Conservation (phyloP, 306 rosid species). For the Casuarina glauca region DNA sequence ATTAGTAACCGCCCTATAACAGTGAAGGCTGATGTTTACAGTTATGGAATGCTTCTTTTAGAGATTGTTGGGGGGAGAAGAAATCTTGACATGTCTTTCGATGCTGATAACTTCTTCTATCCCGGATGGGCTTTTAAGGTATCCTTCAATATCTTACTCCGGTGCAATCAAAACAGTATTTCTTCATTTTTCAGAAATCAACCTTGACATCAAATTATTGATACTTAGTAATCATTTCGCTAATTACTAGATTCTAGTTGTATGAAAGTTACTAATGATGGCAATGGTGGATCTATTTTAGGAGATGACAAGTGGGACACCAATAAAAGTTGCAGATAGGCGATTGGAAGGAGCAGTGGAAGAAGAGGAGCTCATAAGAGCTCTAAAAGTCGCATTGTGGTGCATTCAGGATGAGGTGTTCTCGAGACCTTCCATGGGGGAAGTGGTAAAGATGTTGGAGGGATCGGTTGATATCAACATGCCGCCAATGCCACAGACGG, state of each 20-base stretch:
- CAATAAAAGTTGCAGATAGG: conserved; percentile 71
- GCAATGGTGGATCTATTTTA: conserved; percentile 28
- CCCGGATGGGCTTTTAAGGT: conserved; percentile 99
- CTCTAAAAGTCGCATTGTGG: conserved; percentile 84
- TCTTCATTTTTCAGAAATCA: conserved; percentile 4
- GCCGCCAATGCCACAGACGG: conserved; percentile 97
- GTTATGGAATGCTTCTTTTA: conserved; percentile 91
- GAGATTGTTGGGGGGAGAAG: conserved; percentile 96
- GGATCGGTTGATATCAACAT: conserved; percentile 53
- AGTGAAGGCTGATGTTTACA: conserved; percentile 93
- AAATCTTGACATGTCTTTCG: conserved; percentile 86
- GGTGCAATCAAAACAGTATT: not conserved
- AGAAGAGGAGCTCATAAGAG: conserved; percentile 65
- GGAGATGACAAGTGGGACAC: conserved; percentile 67
- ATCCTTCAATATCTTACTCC: conserved; percentile 3
- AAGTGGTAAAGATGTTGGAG: conserved; percentile 85
- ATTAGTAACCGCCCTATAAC: conserved; percentile 91
- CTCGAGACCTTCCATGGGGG: conserved; percentile 91
- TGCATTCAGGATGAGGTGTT: conserved; percentile 91
- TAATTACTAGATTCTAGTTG: not conserved
- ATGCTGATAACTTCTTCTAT: conserved; percentile 81
- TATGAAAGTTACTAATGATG: conserved; percentile 17
- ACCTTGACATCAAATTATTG: not conserved
- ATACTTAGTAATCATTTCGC: not conserved
- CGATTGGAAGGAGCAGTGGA: conserved; percentile 76